Base-by-base conservation (phyloP, 2,329 filamentous ascomycete genomes). In the Penicillium sp. region DNA sequence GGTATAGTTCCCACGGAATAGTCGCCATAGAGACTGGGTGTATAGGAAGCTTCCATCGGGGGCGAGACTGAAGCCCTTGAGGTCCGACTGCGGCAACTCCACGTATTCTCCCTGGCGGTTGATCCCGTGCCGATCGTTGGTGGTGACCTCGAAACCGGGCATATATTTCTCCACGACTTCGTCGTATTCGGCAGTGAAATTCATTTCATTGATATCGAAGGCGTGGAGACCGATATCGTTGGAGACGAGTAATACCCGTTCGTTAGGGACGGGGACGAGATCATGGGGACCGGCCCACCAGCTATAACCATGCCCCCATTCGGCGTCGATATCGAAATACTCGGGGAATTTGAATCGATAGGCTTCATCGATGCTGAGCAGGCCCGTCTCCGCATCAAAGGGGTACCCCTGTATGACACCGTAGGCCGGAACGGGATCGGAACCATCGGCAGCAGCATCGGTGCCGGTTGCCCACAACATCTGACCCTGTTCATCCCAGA, bases 251-350 rank as follows among this genome's bases (percentile, higher is more conserved):
- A 62, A 60, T 8, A 55, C 55, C 12, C 58, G 57, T 38, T 61
- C 38, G n/a, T 61, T 56, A 2, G 60, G 60, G 13, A 61, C 51
- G 2, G 60, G 60, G 3, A 61, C 60, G 4, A 61, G 57, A 35
- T 62, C 58, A 32, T 62, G 60, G 9, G 56, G 51, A 2, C 60
- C 60, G 13, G 51, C 45, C 58, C 58, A 62, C 60, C 60, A 62
- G 12, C 47, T 45, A 21, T 59, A 61, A 2, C 53, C 56, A n/a
- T 41, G 31, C 0, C 59, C 58, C 60, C 58, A 62, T 58, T 62
- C 57, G 0, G 44, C 45, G 12, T 57, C 52, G 35, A 60, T 53
- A n/a, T 55, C 49, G 19, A 48, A 54, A 4, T 55, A 47, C 3
- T 55, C 37, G 0, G 52, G 44, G 17, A 57, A 45, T 24, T 24